Base-by-base conservation (phyloP, 768 basidiomycete species). In the Xanthoconium stramineum region DNA sequence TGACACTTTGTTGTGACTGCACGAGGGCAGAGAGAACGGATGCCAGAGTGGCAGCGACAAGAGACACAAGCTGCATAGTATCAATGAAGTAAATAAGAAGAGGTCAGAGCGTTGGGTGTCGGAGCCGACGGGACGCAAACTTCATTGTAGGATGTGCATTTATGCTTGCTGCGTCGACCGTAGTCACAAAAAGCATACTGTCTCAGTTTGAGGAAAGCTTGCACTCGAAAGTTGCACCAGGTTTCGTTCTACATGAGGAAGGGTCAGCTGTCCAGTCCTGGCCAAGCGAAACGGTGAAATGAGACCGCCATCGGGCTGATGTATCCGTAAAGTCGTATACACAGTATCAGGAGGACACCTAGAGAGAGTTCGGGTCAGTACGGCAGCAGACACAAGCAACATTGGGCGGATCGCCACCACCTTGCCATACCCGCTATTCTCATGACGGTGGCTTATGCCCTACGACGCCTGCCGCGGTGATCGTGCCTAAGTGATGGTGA, bases 41-140 rank as follows among this genome's bases (percentile, higher is more conserved):
- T 1, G 60, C 43, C 39, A 71, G 40, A 36, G 47, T 1, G 14
- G 61, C 47, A 11, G 39, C 38, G 7, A 51, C 29, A 47, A 60
- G 36, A 19, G 64, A 56, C 20, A 39, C 17, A 52, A 69, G 55
- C 24, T 72, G 74, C 72, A 73, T 73, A 36, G 15, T 47, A 33
- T 6, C 36, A 13, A 15, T 32, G 13, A 38, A 29, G 11, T 11
- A 17, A 14, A 14, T 20, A 24, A 20, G 10, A 30, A 43, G 17
- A 10, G 37, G 13, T 62, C 30, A 40, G 24, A 13, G 28, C 0
- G 33, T 38, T 13, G n/a, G 10, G 44, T 19, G 33, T 3, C 35
- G 2, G 17, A 35, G 24, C 24, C 14, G 59, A 52, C 17, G 29
- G 30, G n/a, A 43, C 6, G n/a, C 30, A 42, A 36, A 45, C 29